Base-by-base conservation (phyloP, 768 basidiomycete species). In the Leccinum disarticulatum region DNA sequence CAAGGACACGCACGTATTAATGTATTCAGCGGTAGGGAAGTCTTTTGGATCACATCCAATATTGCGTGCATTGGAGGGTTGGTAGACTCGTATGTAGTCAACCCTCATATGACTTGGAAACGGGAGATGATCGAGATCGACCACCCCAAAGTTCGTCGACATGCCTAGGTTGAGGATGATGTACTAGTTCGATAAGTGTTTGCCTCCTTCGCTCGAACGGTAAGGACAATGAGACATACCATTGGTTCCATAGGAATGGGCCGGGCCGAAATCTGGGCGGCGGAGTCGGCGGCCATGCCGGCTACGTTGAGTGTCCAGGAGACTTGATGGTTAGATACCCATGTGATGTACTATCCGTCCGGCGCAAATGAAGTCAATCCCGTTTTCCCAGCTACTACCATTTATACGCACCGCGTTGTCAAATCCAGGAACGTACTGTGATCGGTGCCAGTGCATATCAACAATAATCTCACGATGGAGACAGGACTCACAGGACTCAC, bases 231-330 rank as follows among this genome's bases (percentile, higher is more conserved):
- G 31, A 9, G 36, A 64, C 83, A 51, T 63, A 91, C 90, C 91
- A 95, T 91, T 25, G 94, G 94, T 71, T 97, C 94, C 62, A 86
- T 83, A 0, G 94, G 80, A 13, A 96, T 75, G 3, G 88, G 84
- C 35, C 94, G 79, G 28, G 79, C 77, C 15, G 83, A 80, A 36
- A 95, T 87, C 59, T 89, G 68, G 1, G 82, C 83, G 35, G 67
- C 66, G 5, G 78, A 33, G 70, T 95, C 87, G 10, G 88, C 76
- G 0, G 76, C 89, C 71, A 95, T 71, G 1, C 87, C 91, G 3
- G 82, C 79, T 22, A 79, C 88, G 54, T 83, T 81, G 56, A 95
- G 68, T 4, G 89, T 92, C 94, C 94, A 95, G 9, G 87, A 76
- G 27, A 80, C 68, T 64, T 84, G 77, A 70, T 84, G 83, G 64